A percentile compares a stretch with the other conserved stretches of the same genome.
phyloP scores from a whole-genome alignment of 164 flowering plant genomes.

The Tetracentron sinense region DNA sequence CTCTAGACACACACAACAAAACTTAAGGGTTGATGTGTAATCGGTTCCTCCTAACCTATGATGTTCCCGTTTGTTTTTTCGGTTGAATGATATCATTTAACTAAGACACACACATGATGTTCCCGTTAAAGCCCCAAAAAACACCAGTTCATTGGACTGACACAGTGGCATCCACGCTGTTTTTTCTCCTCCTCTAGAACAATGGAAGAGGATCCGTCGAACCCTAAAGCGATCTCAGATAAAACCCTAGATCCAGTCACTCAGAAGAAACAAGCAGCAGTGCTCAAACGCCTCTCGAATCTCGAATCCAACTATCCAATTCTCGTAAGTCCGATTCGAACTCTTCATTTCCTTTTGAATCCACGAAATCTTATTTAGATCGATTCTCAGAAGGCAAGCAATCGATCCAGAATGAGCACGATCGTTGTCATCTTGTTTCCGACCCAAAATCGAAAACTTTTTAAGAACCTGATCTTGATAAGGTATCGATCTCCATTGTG shows the following conservation, averaged over 20 bases:
- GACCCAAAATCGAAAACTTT: slow-evolving; percentile 20
- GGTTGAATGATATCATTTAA: no score
- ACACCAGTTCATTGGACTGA: no score
- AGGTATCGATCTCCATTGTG: slow-evolving; percentile 40
- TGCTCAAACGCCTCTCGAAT: slow-evolving; percentile 73
- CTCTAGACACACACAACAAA: no score
- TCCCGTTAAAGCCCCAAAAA: no score
- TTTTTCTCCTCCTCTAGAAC: not conserved
- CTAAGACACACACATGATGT: no score
- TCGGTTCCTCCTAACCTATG: no score
- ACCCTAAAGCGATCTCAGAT: not conserved
- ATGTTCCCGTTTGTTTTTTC: no score
- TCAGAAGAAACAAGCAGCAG: slow-evolving; percentile 52
- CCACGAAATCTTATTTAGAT: slow-evolving; percentile 59
- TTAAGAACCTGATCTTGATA: slow-evolving; percentile 38
- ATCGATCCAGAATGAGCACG: slow-evolving; percentile 42
- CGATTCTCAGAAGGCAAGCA: slow-evolving; percentile 45
- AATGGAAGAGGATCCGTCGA: slow-evolving; percentile 10
- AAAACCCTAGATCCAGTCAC: slow-evolving; percentile 26
- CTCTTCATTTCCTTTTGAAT: slow-evolving; percentile 38
- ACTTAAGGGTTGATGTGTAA: no score
- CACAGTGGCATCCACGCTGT: no score
- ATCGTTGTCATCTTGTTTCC: slow-evolving; percentile 22
- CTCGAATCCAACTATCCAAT: slow-evolving; percentile 38
- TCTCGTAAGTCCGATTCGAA: slow-evolving; percentile 27